Evolutionary conservation across 129 eudicot species (phyloP).

Genomic region (Tanacetum coccineum): DNA sequence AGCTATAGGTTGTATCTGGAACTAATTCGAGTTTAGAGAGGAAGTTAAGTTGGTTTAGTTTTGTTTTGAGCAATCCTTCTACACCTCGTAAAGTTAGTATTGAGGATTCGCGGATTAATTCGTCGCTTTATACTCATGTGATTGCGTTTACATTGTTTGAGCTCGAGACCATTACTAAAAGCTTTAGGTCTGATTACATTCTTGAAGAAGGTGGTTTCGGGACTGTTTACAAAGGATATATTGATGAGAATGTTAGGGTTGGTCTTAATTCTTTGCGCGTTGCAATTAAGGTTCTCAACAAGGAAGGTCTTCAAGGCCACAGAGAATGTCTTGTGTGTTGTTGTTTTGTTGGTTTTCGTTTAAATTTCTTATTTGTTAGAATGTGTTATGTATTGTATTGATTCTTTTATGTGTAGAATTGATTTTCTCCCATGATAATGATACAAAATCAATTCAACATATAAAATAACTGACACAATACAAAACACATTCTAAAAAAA

Average conservation of each 20-base stretch:
- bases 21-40: conserved; percentile 37
- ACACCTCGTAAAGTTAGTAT: conserved; percentile 57
- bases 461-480: conserved; percentile 8
- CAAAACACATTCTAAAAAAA: background rate
- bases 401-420: conserved; percentile 10
- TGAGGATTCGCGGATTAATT: conserved; percentile 73
- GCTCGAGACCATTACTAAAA: conserved; percentile 93
- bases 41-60: conserved; percentile 59
- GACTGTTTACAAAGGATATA: conserved; percentile 86
- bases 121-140: conserved; percentile 72
- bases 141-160: conserved; percentile 80
- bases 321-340: conserved; percentile 86
- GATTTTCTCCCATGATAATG: background rate
- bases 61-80: conserved; percentile 87
- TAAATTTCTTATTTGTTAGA: background rate
- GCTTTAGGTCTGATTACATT: conserved; percentile 90
- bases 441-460: conserved; percentile 4
- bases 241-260: conserved; percentile 90
- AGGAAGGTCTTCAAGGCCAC: conserved; percentile 97
- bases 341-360: background rate
- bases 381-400: background rate
- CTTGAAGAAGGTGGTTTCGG: conserved; percentile 95
- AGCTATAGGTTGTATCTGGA: conserved; percentile 46
- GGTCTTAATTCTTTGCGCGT: conserved; percentile 92
- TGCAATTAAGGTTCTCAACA: conserved; percentile 95